Conservation (phyloP, 208 protist species). For the Crithidia expoeki region DNA sequence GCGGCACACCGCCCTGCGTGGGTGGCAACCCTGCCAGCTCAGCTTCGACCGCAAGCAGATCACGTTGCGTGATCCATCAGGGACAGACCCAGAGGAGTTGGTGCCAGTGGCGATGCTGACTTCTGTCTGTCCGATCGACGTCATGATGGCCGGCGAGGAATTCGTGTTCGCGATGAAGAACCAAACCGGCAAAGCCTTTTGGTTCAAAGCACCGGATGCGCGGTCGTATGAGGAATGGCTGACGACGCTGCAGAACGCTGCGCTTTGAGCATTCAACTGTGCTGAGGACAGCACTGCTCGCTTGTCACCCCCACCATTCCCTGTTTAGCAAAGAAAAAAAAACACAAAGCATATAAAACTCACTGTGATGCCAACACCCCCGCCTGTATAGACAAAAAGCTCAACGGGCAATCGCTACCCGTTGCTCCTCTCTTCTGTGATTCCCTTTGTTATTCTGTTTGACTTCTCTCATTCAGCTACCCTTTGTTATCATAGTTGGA, state of each 20-base stretch:
- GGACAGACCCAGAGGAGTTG: constrained; percentile 47
- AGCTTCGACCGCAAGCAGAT: constrained; percentile 51
- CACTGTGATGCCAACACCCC: not conserved
- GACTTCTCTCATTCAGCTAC: no score
- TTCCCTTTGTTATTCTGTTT: no score
- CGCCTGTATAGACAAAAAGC: no score
- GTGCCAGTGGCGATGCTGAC: constrained; percentile 68
- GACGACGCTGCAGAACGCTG: constrained; percentile 59
- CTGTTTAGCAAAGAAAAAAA: no score
- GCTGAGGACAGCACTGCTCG: not conserved
- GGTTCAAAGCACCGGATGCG: constrained; percentile 65
- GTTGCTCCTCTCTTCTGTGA: no score
- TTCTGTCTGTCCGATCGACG: constrained; percentile 87
- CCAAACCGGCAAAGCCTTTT: constrained; percentile 79
- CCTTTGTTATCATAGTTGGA: no score
- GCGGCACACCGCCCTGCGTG: constrained; percentile 74
- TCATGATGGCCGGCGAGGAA: constrained; percentile 64
- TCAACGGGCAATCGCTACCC: no score
- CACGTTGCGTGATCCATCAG: constrained; percentile 41
- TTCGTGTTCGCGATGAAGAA: constrained; percentile 90
- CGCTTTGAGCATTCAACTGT: constrained; percentile 43
- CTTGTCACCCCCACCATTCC: not conserved
- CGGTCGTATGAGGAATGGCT: constrained; percentile 68
- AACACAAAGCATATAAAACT: no score
- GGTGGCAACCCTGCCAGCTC: constrained; percentile 84